Conservation (phyloP, 1,284 basidiomycete genomes). For the Trichosporon asahii region DNA sequence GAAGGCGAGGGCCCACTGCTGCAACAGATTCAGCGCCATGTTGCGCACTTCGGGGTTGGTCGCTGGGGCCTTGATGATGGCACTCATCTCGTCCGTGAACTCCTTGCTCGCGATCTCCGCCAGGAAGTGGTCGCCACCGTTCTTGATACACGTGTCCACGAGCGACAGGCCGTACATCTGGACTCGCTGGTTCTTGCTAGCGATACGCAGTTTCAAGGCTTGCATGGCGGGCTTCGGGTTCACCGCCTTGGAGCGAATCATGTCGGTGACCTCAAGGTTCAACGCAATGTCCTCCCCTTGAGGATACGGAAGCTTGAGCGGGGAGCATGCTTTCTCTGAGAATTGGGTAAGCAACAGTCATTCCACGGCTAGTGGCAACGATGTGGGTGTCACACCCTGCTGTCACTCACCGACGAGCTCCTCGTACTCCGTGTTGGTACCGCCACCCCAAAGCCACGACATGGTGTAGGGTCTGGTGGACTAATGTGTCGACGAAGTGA, state of each 20-base stretch:
- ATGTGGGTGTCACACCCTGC: neutral
- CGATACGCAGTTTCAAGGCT: constrained; percentile 77
- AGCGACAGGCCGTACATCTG: constrained; percentile 85
- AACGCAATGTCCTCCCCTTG: constrained; percentile 80
- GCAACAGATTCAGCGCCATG: constrained; percentile 72
- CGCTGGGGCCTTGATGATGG: constrained; percentile 36
- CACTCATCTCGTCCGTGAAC: constrained; percentile 75
- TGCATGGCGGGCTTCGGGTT: constrained; percentile 83
- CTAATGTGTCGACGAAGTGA: neutral
- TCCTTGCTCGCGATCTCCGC: constrained; percentile 78
- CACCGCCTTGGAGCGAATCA: constrained; percentile 88
- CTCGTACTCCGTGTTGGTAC: constrained; percentile 49
- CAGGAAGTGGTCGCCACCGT: constrained; percentile 91
- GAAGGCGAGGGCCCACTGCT: constrained; percentile 90
- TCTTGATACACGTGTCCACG: constrained; percentile 93
- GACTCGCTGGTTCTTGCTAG: constrained; percentile 95
- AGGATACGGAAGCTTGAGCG: constrained; percentile 51
- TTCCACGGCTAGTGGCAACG: neutral
- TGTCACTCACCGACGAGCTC: constrained; percentile 48
- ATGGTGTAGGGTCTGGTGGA: constrained; percentile 23
- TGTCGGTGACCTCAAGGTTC: constrained; percentile 93
- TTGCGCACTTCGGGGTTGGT: constrained; percentile 80
- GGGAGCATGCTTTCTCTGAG: constrained; percentile 53
- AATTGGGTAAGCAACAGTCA: neutral
- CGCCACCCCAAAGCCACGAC: constrained; percentile 51